phyloP scores from a whole-genome alignment of 495 filamentous ascomycete genomes.

The Penicillium canescens region DNA sequence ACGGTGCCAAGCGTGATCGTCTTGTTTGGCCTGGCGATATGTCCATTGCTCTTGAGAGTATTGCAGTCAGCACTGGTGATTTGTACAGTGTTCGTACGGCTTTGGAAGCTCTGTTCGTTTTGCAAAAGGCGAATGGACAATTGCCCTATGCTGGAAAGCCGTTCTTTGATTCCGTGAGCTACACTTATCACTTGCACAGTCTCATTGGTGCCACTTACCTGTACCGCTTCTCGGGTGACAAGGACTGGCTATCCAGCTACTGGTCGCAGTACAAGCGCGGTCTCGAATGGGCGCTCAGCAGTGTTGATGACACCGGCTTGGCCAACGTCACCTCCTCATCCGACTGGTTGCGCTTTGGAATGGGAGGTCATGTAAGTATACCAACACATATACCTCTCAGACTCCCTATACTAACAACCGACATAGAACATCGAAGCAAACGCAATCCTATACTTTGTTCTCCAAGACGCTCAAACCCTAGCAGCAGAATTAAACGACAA shows the following conservation, averaged over 20 bases:
- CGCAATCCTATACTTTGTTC: conserved; percentile 35
- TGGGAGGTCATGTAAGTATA: conserved; percentile 33
- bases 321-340: conserved; percentile 48
- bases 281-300: conserved; percentile 45
- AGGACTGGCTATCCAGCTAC: conserved; percentile 40
- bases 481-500: conserved; percentile 25
- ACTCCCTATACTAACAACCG: background rate
- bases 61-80: conserved; percentile 55
- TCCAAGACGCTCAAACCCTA: conserved; percentile 27
- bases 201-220: conserved; percentile 57
- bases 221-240: conserved; percentile 52
- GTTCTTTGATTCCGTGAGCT: conserved; percentile 42
- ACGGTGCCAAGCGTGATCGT: conserved; percentile 58
- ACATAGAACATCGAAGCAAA: conserved; percentile 34
- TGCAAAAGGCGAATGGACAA: conserved; percentile 42
- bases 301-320: conserved; percentile 47
- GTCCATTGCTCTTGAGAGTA: conserved; percentile 52
- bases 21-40: conserved; percentile 61
- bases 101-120: conserved; percentile 50
- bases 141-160: conserved; percentile 55
- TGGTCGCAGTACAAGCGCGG: conserved; percentile 48
- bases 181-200: conserved; percentile 60
- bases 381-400: background rate
- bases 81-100: conserved; percentile 55
- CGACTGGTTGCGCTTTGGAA: conserved; percentile 49